Evolutionary conservation across 73 alveolate species (phyloP), one percentile per base, ranked within the genome.

Genomic region (Effrenium voratum): DNA sequence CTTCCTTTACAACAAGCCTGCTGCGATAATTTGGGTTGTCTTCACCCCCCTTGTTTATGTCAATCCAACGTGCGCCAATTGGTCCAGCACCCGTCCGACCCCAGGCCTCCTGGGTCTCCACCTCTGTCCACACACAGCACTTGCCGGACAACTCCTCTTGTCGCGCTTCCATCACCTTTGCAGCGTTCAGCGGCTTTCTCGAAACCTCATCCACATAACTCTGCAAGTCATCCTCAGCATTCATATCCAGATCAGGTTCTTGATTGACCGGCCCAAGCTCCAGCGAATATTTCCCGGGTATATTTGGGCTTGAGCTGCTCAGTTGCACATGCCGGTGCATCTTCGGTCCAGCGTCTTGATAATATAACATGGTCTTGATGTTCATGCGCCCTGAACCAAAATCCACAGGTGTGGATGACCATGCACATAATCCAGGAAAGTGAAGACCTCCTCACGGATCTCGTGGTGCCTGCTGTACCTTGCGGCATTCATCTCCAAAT

Each of bases 1-100:
- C 40, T 40, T 41, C 60, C 22, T 76, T 52, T 45, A 76, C 57
- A 12, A 38, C 60, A 10, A 76, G 19, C 60, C 57, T 26, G 50
- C 38, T 41, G 19, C 86, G 59, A 45, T 76, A 76, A 57, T 76
- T 76, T 19, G 86, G 86, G 10, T 40, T 41, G 38, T 52, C 57
- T 41, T 44, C 57, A 41, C 40, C 86, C 41, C 86, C 86, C 19
- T 76, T 76, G 38, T 76, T 76, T 52, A 76, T 44, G 60, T 76
- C 86, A 3, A 76, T 76, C 86, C 86, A 76, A 5, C 86, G 86
- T 5, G 41, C 57, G 16, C 57, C 57, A 44, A 76, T 76, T 32
- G 57, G 57, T 5, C 59, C 86, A 16, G 50, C 60, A 38, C 36
- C 40, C 1, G 41, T 19, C 10, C 8, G 12, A 2, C 24, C 60